These are phyloP conservation scores for Trichoderma cornu-damae DNA, from an alignment of 2,329 filamentous ascomycete genomes.

Conservation along the genomic window DNA sequence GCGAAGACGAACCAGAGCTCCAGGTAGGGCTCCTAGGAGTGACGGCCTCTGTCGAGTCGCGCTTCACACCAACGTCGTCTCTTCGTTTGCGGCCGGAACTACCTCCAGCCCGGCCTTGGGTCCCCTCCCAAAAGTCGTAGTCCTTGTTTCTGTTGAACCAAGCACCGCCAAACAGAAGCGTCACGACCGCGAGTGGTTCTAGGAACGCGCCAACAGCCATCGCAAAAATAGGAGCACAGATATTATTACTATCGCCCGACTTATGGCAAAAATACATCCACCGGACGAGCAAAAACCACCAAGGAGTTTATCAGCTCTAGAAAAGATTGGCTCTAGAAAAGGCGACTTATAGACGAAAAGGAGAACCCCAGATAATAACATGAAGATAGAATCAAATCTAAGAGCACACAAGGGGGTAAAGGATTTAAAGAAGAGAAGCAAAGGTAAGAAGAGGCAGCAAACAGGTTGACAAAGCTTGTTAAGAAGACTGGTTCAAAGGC, in stretches of 20 bases:
- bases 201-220: slow-evolving; percentile 40
- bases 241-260: slow-evolving; percentile 12
- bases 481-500: neutral
- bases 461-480: neutral
- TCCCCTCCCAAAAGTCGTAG: slow-evolving; percentile 29
- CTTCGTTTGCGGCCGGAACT: slow-evolving; percentile 26
- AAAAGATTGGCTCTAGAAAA: too few species aligned
- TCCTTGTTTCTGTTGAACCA: slow-evolving; percentile 41
- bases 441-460: neutral
- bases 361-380: neutral
- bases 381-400: neutral
- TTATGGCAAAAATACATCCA: slow-evolving; percentile 13
- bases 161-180: slow-evolving; percentile 41
- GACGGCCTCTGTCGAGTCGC: slow-evolving; percentile 26
- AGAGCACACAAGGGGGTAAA: neutral
- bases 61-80: slow-evolving; percentile 28
- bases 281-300: neutral
- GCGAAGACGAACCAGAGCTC: slow-evolving; percentile 26
- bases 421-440: neutral
- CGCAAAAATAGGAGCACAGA: slow-evolving; percentile 11
- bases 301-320: neutral
- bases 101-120: slow-evolving; percentile 22
- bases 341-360: neutral
- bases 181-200: slow-evolving; percentile 40
- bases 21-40: slow-evolving; percentile 22